Evolutionary conservation across 2,329 filamentous ascomycete species (phyloP).

Genomic region (Aureobasidium leucospermi): DNA sequence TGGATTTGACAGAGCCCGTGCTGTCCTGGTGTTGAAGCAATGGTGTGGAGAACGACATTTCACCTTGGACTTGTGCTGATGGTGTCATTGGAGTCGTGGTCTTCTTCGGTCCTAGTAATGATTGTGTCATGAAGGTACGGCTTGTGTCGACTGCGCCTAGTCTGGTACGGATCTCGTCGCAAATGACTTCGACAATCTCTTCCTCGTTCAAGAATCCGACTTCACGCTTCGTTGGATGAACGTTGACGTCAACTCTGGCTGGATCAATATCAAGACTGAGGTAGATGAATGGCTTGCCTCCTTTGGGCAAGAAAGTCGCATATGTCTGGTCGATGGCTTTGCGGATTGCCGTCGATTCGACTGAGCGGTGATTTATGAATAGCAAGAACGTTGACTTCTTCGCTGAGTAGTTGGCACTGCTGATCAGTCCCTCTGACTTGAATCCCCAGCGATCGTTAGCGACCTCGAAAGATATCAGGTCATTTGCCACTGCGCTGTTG

Average conservation of each 20-base stretch:
- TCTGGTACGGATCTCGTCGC: slow-evolving; percentile 67
- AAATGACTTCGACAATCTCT: slow-evolving; percentile 83
- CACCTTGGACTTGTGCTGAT: slow-evolving; percentile 23
- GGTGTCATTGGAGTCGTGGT: slow-evolving; percentile 34
- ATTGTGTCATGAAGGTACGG: slow-evolving; percentile 90
- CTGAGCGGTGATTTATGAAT: slow-evolving; percentile 93
- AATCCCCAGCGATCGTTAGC: slow-evolving; percentile 76
- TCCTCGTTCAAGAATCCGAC: slow-evolving; percentile 98
- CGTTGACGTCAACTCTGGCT: slow-evolving; percentile 87
- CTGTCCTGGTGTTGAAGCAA: slow-evolving; percentile 33
- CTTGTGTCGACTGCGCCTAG: slow-evolving; percentile 87
- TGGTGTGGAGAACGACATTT: slow-evolving; percentile 4
- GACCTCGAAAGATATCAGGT: slow-evolving; percentile 69
- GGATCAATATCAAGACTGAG: slow-evolving; percentile 89
- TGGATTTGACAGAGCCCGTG: slow-evolving; percentile 25
- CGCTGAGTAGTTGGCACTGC: slow-evolving; percentile 89
- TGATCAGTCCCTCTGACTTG: slow-evolving; percentile 70
- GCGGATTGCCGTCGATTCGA: slow-evolving; percentile 82
- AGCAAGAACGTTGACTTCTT: slow-evolving; percentile 83
- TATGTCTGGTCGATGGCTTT: slow-evolving; percentile 91
- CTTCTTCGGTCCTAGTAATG: slow-evolving; percentile 58
- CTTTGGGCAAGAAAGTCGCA: slow-evolving; percentile 79
- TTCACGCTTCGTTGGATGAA: slow-evolving; percentile 93
- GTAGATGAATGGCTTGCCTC: slow-evolving; percentile 89
- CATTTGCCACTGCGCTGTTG: slow-evolving; percentile 75